phyloP scores from a whole-genome alignment of 1,284 basidiomycete species.

The Cryptococcus floricola region DNA sequence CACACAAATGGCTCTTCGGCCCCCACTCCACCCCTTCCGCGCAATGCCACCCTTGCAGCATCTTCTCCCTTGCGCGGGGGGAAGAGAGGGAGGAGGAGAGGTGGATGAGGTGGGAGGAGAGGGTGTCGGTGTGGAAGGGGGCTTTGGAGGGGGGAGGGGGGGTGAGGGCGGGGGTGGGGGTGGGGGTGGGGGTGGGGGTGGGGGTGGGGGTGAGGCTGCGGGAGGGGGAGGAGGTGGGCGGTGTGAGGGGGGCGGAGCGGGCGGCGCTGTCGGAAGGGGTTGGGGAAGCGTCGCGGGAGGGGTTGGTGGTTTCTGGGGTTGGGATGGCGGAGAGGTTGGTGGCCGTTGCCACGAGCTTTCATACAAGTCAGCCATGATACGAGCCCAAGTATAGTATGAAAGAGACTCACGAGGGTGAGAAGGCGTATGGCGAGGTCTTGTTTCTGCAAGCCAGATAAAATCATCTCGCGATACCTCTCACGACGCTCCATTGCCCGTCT shows the following conservation, averaged over 20 bases:
- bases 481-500: neutral
- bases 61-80: conserved; percentile 2
- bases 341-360: conserved; percentile 21
- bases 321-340: neutral
- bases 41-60: neutral
- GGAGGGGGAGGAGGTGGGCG: conserved; percentile 10
- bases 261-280: conserved; percentile 2
- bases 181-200: neutral
- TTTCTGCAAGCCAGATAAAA: neutral
- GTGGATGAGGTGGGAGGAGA: neutral
- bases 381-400: neutral
- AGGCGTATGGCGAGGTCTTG: conserved; percentile 4
- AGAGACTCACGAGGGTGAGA: conserved; percentile 12
- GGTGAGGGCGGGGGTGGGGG: too few relatives aligned
- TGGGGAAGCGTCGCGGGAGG: neutral
- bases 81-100: conserved; percentile 3
- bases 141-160: neutral
- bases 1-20: conserved; percentile 15
- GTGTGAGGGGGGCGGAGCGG: conserved; percentile 16
- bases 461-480: neutral
- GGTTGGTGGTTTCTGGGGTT: neutral
- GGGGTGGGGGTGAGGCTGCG: neutral
- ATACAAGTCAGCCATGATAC: neutral
- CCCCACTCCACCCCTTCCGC: neutral
- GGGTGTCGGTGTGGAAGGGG: too few relatives aligned